These are phyloP conservation scores for Phytopythium ostracodes DNA, from an alignment of 352 stramenopile genomes.

Conservation along the genomic window DNA sequence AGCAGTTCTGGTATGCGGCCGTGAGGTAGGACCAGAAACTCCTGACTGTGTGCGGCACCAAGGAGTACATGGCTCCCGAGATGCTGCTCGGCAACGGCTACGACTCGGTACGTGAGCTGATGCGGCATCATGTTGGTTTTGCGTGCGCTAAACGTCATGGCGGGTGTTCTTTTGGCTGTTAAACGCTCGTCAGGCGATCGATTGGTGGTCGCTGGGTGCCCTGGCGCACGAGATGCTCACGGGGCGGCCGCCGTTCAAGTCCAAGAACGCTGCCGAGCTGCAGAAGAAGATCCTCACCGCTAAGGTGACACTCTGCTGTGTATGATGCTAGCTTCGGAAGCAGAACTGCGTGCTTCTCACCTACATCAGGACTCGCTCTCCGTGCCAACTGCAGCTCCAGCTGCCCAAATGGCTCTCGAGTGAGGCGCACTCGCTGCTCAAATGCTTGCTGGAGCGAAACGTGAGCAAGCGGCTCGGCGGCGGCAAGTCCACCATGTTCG, in stretches of 20 bases:
- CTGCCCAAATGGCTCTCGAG: conserved; percentile 80
- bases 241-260: conserved; percentile 66
- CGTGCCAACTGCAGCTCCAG: conserved; percentile 34
- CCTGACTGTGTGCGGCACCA: conserved; percentile 73
- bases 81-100: conserved; percentile 84
- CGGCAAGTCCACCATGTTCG: conserved; percentile 96
- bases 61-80: conserved; percentile 87
- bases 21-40: conserved; percentile 48
- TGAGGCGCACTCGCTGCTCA: conserved; percentile 93
- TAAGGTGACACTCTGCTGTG: conserved; percentile 31
- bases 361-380: not conserved
- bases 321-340: too few species aligned
- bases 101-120: conserved; percentile 64
- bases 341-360: not conserved
- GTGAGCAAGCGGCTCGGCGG: conserved; percentile 92
- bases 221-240: conserved; percentile 79
- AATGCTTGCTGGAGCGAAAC: conserved; percentile 95
- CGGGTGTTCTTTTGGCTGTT: not conserved
- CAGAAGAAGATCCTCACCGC: conserved; percentile 77
- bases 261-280: conserved; percentile 62
- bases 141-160: too few species aligned
- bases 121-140: too few species aligned
- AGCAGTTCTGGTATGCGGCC: not conserved
- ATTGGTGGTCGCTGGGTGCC: conserved; percentile 85
- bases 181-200: conserved; percentile 46